Conservation (phyloP, 169 alveolate genomes). For the Miamiensis avidus region DNA sequence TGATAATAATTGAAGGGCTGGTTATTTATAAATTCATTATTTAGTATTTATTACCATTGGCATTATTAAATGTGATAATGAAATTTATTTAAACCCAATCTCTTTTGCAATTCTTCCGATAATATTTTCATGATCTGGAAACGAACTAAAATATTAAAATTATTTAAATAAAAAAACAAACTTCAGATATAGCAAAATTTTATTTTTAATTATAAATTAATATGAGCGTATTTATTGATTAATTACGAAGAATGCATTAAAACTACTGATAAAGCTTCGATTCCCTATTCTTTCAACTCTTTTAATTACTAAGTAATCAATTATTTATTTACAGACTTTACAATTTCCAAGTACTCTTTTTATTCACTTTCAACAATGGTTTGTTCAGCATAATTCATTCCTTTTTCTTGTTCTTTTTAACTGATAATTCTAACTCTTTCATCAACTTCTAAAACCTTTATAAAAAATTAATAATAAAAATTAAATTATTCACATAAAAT, state of each 20-base stretch:
- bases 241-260: slow-evolving; percentile 78
- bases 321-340: slow-evolving; percentile 39
- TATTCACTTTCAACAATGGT: slow-evolving; percentile 31
- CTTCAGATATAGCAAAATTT: too few species aligned
- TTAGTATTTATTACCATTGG: slow-evolving; percentile 26
- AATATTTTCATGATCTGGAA: slow-evolving; percentile 59
- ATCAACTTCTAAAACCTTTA: slow-evolving; percentile 58
- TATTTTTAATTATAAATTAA: too few species aligned
- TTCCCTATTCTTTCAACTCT: slow-evolving; percentile 46
- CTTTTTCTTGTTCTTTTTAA: slow-evolving; percentile 23
- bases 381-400: neutral
- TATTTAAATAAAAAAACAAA: too few species aligned
- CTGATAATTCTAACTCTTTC: slow-evolving; percentile 73
- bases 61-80: slow-evolving; percentile 68
- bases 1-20: neutral
- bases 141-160: too few species aligned
- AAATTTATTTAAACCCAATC: slow-evolving; percentile 66
- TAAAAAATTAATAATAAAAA: too few species aligned
- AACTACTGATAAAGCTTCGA: slow-evolving; percentile 69
- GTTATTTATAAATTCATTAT: too few species aligned
- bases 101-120: slow-evolving; percentile 58
- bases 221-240: too few species aligned
- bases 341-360: slow-evolving; percentile 51
- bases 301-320: slow-evolving; percentile 39
- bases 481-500: too few species aligned